phyloP scores from a whole-genome alignment of 768 basidiomycete genomes.

The Leccinum sublutescens region DNA sequence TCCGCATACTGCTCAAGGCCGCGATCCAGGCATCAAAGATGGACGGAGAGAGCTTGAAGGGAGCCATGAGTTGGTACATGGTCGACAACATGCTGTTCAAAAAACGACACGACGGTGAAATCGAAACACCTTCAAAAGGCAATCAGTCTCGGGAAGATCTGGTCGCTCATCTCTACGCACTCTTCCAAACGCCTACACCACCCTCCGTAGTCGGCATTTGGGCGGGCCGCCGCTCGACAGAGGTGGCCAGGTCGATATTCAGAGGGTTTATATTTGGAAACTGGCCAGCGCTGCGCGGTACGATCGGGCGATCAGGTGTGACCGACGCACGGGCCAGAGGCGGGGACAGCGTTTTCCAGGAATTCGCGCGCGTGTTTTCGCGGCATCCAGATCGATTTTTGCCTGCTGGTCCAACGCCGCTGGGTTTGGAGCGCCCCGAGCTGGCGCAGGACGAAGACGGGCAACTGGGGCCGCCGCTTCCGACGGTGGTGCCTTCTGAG shows the following conservation, averaged over 20 bases:
- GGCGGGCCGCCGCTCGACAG: constrained; percentile 44
- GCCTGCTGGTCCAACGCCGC: neutral
- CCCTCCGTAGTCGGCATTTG: constrained; percentile 42
- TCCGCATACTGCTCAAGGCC: constrained; percentile 59
- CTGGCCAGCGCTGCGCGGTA: constrained; percentile 43
- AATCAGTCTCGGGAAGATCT: constrained; percentile 9
- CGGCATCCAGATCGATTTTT: constrained; percentile 13
- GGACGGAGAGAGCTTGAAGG: constrained; percentile 51
- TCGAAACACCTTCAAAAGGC: neutral
- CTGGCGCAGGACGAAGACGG: constrained; percentile 1
- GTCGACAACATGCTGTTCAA: constrained; percentile 20
- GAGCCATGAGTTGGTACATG: constrained; percentile 38
- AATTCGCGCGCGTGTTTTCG: constrained; percentile 18
- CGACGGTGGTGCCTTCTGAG: constrained; percentile 48
- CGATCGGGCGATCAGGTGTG: constrained; percentile 25
- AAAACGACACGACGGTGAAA: constrained; percentile 7
- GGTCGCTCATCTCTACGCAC: constrained; percentile 6
- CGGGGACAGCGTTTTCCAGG: constrained; percentile 19
- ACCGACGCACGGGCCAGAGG: constrained; percentile 16
- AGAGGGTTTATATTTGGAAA: constrained; percentile 55
- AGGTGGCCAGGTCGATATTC: constrained; percentile 53
- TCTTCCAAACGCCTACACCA: constrained; percentile 24
- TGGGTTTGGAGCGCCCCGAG: constrained; percentile 8
- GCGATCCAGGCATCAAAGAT: constrained; percentile 52
- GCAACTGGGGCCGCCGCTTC: constrained; percentile 18